Conservation (phyloP, 257 asterid species). For the Penstemon davidsonii region DNA sequence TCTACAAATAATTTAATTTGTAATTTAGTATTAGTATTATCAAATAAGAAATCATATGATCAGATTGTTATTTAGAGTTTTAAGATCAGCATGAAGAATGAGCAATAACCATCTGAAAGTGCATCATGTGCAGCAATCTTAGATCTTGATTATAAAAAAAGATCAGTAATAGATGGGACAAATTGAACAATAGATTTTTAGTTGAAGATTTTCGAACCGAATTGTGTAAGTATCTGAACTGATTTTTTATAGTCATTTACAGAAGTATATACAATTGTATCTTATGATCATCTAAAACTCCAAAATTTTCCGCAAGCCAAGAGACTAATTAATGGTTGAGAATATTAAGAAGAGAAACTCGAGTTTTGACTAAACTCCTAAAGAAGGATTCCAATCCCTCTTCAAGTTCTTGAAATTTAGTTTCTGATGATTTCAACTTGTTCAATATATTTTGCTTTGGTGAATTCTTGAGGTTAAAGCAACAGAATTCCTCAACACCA, state of each 20-base stretch:
- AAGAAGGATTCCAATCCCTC: constrained; percentile 26
- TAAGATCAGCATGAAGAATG: not conserved
- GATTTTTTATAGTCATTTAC: not conserved
- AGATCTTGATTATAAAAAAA: not conserved
- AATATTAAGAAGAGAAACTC: constrained; percentile 34
- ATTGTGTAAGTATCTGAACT: not conserved
- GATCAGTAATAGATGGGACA: not conserved
- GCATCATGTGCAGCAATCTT: not conserved
- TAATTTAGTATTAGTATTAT: not conserved
- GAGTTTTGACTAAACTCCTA: constrained; percentile 26
- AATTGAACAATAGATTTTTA: no score
- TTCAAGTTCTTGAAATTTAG: constrained; percentile 25
- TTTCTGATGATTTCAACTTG: constrained; percentile 22
- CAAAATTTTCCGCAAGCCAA: not conserved
- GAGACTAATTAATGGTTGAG: constrained; percentile 27
- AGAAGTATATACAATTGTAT: not conserved
- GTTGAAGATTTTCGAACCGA: not conserved
- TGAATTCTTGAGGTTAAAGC: not conserved
- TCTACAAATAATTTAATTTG: not conserved
- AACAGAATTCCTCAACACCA: not conserved
- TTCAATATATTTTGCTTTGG: constrained; percentile 13
- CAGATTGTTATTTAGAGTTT: not conserved
- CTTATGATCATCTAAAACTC: not conserved
- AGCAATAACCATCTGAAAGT: not conserved
- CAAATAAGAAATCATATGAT: not conserved